Evolutionary conservation across 768 basidiomycete genomes (phyloP).

Genomic region (Russula vinacea): DNA sequence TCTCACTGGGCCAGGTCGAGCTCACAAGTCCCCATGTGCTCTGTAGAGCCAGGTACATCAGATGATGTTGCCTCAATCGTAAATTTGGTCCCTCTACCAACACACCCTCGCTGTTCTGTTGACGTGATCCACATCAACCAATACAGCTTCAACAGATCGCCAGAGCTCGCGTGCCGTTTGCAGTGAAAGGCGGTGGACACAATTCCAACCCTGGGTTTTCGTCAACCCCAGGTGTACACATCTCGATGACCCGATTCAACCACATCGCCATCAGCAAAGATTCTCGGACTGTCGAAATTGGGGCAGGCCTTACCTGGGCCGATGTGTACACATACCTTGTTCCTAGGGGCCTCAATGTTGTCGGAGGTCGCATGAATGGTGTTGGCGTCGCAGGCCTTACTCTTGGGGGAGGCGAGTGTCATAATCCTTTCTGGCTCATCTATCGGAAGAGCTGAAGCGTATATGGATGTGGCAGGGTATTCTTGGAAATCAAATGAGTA

Average conservation of each 20-base stretch:
- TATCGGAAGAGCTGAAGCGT: neutral
- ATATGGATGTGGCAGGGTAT: conserved; percentile 3
- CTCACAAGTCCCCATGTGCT: conserved; percentile 21
- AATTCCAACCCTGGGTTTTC: conserved; percentile 30
- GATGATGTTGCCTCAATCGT: conserved; percentile 26
- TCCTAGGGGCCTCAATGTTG: conserved; percentile 28
- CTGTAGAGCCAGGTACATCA: conserved; percentile 27
- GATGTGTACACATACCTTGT: conserved; percentile 29
- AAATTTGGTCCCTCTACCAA: neutral
- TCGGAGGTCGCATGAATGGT: conserved; percentile 29
- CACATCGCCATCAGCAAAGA: conserved; percentile 14
- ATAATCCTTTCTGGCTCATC: neutral
- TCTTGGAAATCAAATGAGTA: conserved; percentile 28
- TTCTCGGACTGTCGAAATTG: conserved; percentile 19
- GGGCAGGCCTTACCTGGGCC: conserved; percentile 31
- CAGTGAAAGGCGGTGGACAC: conserved; percentile 33
- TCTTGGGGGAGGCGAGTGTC: conserved; percentile 23
- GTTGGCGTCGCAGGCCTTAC: conserved; percentile 31
- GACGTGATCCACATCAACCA: neutral
- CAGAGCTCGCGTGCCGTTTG: conserved; percentile 2
- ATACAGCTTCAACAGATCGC: conserved; percentile 2
- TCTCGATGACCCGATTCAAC: conserved; percentile 28
- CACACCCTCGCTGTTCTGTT: neutral
- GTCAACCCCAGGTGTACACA: conserved; percentile 32
- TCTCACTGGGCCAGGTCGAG: conserved; percentile 26